Evolutionary conservation across 139 green algal genomes (phyloP).

Genomic region (Gonium pectorale): DNA sequence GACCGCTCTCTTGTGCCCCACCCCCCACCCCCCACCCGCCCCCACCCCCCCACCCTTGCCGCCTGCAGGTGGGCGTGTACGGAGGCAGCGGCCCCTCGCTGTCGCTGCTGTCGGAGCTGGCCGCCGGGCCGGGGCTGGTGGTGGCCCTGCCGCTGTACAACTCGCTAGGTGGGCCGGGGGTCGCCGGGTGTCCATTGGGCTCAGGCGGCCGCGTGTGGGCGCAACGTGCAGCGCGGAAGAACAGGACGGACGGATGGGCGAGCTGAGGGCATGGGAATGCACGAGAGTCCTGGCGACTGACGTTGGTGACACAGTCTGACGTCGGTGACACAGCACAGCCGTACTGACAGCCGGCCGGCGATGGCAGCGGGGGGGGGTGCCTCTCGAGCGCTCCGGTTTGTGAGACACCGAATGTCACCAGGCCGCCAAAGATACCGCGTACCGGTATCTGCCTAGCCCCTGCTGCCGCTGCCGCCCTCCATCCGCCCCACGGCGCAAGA

Average conservation of each 20-base stretch:
- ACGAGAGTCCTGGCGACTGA: not conserved
- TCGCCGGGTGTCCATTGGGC: no score
- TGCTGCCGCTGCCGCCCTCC: not conserved
- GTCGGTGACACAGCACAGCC: not conserved
- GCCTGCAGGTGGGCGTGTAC: conserved; percentile 38
- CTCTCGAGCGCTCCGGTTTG: no score
- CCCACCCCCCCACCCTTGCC: not conserved
- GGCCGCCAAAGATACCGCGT: not conserved
- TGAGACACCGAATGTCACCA: no score
- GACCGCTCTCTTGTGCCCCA: not conserved
- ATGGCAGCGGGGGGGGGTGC: no score
- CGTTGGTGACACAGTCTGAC: not conserved
- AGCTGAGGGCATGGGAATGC: not conserved
- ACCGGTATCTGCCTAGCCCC: not conserved
- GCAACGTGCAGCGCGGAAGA: not conserved
- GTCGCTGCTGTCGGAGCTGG: conserved; percentile 40
- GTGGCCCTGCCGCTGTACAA: conserved; percentile 53
- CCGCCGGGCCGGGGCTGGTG: conserved; percentile 45
- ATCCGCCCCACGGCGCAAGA: not conserved
- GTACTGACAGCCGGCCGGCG: not conserved
- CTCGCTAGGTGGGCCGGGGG: conserved; percentile 5
- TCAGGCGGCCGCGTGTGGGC: not conserved
- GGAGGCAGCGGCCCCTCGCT: conserved; percentile 20
- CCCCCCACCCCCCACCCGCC: not conserved
- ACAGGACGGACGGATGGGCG: not conserved